Evolutionary conservation across 2,329 filamentous ascomycete species (phyloP).

Genomic region (Eutypa lata): DNA sequence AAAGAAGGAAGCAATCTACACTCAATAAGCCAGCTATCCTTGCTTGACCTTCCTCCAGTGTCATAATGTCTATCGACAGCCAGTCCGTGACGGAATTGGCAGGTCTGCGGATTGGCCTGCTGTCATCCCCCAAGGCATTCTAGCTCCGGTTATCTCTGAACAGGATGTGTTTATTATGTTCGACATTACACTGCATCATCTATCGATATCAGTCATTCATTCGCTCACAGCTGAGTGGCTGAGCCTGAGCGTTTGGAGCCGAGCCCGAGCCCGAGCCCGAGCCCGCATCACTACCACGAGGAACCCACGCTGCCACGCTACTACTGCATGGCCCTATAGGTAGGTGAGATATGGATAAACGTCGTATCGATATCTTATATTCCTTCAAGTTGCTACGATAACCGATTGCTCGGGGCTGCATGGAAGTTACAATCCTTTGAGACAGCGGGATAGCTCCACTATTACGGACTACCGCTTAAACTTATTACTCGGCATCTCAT

Average conservation of each 20-base stretch:
- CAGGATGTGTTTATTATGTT: too few species aligned
- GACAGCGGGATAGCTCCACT: not conserved
- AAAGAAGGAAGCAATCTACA: too few species aligned
- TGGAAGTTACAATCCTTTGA: not conserved
- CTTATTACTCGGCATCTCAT: too few species aligned
- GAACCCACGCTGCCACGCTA: not conserved
- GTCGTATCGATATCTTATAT: not conserved
- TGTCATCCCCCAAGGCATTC: too few species aligned
- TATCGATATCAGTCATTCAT: not conserved
- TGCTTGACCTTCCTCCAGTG: not conserved
- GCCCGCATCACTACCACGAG: not conserved
- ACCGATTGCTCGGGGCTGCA: too few species aligned
- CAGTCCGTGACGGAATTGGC: too few species aligned
- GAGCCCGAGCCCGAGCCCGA: too few species aligned
- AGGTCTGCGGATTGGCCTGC: too few species aligned
- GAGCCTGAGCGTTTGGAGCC: not conserved
- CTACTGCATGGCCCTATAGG: not conserved
- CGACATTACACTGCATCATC: not conserved
- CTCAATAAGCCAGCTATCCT: too few species aligned
- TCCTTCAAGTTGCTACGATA: too few species aligned
- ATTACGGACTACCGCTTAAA: not conserved
- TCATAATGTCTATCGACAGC: too few species aligned
- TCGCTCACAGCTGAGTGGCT: not conserved
- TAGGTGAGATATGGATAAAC: not conserved
- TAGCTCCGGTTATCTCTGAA: not conserved